Evolutionary conservation across 129 eudicot genomes (phyloP).

Genomic region (Centaurea solstitialis): DNA sequence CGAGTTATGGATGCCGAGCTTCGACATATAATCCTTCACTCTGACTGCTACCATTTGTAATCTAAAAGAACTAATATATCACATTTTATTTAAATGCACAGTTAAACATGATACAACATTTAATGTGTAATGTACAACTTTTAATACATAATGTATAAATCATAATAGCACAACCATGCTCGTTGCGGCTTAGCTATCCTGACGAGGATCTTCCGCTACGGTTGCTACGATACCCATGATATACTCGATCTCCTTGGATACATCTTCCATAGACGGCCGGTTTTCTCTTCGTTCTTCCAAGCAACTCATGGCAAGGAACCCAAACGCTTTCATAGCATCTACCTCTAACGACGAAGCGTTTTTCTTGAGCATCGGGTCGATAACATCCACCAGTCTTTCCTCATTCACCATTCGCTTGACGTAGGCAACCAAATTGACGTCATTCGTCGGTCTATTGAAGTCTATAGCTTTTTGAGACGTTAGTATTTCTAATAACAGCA

Average conservation of each 20-base stretch:
- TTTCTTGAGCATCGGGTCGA: slow-evolving; percentile 47
- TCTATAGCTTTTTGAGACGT: slow-evolving; percentile 63
- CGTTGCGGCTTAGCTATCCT: not conserved
- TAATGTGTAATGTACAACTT: not conserved
- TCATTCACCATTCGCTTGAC: slow-evolving; percentile 49
- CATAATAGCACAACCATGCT: not conserved
- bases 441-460: slow-evolving; percentile 55
- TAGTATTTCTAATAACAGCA: slow-evolving; percentile 56
- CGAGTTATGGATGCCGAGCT: too few species aligned
- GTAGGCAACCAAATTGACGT: slow-evolving; percentile 58
- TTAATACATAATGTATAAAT: not conserved
- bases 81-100: too few species aligned
- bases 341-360: slow-evolving; percentile 47
- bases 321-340: slow-evolving; percentile 66
- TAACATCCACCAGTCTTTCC: slow-evolving; percentile 53
- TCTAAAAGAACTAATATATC: too few species aligned
- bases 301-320: slow-evolving; percentile 54
- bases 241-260: slow-evolving; percentile 65
- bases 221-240: slow-evolving; percentile 43
- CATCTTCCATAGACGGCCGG: slow-evolving; percentile 74
- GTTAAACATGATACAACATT: not conserved
- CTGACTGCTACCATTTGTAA: too few species aligned
- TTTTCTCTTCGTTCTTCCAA: slow-evolving; percentile 68
- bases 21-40: too few species aligned
- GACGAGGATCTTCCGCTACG: not conserved